Conservation (phyloP, 2,329 filamentous ascomycete genomes). For the Didymella pomorum region DNA sequence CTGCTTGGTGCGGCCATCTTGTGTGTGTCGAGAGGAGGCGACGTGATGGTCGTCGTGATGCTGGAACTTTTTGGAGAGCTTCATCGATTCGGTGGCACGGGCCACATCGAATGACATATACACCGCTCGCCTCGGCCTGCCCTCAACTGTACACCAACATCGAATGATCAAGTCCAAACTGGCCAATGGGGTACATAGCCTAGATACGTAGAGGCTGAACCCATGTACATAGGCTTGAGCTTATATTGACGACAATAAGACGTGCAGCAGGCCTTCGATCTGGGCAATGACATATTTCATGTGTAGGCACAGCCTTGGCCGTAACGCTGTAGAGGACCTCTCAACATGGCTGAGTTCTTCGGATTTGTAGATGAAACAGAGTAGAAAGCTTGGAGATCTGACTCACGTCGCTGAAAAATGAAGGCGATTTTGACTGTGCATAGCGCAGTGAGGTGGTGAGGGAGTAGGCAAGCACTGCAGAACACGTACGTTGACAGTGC, state of each 20-base stretch:
- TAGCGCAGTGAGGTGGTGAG: too few relatives aligned
- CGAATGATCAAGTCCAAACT: not conserved
- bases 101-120: constrained; percentile 19
- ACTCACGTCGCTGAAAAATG: too few relatives aligned
- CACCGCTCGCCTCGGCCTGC: not conserved
- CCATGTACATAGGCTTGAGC: not conserved
- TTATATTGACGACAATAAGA: not conserved
- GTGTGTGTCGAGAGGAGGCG: constrained; percentile 6
- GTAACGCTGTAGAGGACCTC: too few relatives aligned
- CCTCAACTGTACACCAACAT: not conserved
- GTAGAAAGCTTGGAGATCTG: too few relatives aligned
- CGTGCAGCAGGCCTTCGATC: not conserved
- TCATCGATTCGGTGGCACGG: constrained; percentile 6
- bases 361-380: too few relatives aligned
- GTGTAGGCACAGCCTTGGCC: not conserved
- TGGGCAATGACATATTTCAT: not conserved
- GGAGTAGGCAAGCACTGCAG: too few relatives aligned
- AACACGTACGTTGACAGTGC: too few relatives aligned
- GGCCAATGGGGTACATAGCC: not conserved
- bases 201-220: not conserved
- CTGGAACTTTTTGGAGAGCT: constrained; percentile 25
- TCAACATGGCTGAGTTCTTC: too few relatives aligned
- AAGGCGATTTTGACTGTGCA: too few relatives aligned
- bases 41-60: constrained; percentile 18
- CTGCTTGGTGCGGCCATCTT: constrained; percentile 40